These are phyloP conservation scores for Gentiana straminea DNA, from an alignment of 257 asterid genomes.

Conservation along the genomic window DNA sequence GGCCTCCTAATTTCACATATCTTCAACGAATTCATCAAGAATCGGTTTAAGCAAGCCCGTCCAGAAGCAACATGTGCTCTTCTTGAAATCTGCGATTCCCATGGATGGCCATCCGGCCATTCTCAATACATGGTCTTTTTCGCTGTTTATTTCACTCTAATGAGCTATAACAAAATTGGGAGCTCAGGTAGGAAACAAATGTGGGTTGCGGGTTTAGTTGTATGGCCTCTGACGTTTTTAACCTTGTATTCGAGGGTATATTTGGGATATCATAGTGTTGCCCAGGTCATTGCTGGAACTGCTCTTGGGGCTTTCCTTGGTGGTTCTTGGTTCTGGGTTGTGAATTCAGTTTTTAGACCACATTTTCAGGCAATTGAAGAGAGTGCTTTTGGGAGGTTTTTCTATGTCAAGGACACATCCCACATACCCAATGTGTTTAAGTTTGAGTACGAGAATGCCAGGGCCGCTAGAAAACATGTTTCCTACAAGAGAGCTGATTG, in stretches of 20 bases:
- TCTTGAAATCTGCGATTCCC: slow-evolving; percentile 91
- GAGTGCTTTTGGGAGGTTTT: slow-evolving; percentile 45
- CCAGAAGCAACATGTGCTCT: slow-evolving; percentile 65
- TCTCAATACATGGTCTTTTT: slow-evolving; percentile 87
- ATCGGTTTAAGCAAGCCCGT: slow-evolving; percentile 65
- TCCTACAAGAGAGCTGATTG: slow-evolving; percentile 65
- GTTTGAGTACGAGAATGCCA: slow-evolving; percentile 76
- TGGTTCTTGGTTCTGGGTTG: slow-evolving; percentile 81
- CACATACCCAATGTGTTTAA: slow-evolving; percentile 72
- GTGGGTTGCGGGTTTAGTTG: slow-evolving; percentile 35
- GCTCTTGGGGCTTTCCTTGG: slow-evolving; percentile 59
- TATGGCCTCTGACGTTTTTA: slow-evolving; percentile 78
- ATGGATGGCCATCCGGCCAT: slow-evolving; percentile 98
- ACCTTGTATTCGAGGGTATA: slow-evolving; percentile 81
- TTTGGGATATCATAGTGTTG: slow-evolving; percentile 77
- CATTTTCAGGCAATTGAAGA: slow-evolving; percentile 68
- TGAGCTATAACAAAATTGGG: slow-evolving; percentile 45
- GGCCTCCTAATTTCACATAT: slow-evolving; percentile 76
- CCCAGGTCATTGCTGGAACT: slow-evolving; percentile 91
- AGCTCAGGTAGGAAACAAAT: slow-evolving; percentile 47
- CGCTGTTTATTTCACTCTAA: slow-evolving; percentile 54
- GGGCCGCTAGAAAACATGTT: slow-evolving; percentile 62
- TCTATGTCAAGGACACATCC: slow-evolving; percentile 73
- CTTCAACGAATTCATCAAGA: slow-evolving; percentile 65
- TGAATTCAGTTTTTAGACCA: slow-evolving; percentile 42